phyloP scores from a whole-genome alignment of 2,329 filamentous ascomycete species.

The Diaporthe sp. region DNA sequence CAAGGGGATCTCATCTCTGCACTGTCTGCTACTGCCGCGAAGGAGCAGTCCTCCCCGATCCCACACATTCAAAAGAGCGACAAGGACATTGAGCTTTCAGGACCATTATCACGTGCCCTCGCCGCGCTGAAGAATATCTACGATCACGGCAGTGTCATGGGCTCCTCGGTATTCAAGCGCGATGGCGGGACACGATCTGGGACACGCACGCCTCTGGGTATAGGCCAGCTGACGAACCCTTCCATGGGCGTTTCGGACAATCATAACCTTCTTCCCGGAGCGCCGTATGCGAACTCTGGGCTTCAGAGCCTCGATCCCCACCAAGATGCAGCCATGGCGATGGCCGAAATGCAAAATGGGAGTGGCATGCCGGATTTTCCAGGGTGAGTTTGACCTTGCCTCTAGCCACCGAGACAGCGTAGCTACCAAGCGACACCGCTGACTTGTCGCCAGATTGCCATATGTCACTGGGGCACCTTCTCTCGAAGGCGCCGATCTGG shows the following conservation, averaged over 20 bases:
- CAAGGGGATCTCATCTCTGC: slow-evolving; percentile 73
- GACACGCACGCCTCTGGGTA: slow-evolving; percentile 53
- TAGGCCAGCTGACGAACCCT: slow-evolving; percentile 40
- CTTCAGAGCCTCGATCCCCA: slow-evolving; percentile 59
- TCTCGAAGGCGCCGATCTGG: slow-evolving; percentile 56
- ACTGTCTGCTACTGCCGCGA: slow-evolving; percentile 71
- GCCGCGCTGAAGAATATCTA: slow-evolving; percentile 74
- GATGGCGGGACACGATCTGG: slow-evolving; percentile 60
- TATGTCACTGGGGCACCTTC: slow-evolving; percentile 40
- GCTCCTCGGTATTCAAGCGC: slow-evolving; percentile 56
- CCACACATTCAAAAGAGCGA: slow-evolving; percentile 65
- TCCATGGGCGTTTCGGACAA: slow-evolving; percentile 14
- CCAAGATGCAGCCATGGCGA: slow-evolving; percentile 71
- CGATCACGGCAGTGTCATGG: slow-evolving; percentile 69
- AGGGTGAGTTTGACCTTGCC: slow-evolving; percentile 43
- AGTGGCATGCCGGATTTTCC: slow-evolving; percentile 58
- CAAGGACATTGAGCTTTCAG: slow-evolving; percentile 70
- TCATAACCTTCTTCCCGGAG: slow-evolving; percentile 38
- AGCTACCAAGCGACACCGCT: background rate
- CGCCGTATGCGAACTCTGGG: slow-evolving; percentile 30
- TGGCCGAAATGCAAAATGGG: slow-evolving; percentile 74
- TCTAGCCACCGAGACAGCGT: background rate
- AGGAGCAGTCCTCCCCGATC: slow-evolving; percentile 66
- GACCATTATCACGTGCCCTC: slow-evolving; percentile 69
- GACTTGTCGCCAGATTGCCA: slow-evolving; percentile 14